Conservation (phyloP, 1,139 yeast species). For the Geotrichum histeridarum region DNA sequence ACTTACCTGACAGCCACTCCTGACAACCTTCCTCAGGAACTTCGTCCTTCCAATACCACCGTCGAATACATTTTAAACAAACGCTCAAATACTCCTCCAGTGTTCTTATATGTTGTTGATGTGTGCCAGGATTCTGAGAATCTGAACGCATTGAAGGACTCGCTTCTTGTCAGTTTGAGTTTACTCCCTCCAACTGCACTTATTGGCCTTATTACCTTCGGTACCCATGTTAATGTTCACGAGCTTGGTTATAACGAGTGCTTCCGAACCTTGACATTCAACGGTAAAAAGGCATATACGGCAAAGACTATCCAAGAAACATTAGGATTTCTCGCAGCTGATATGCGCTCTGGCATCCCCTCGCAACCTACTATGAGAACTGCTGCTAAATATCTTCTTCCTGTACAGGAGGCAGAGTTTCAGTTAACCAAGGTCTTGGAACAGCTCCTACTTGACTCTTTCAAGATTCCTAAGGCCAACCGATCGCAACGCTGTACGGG, state of each 20-base stretch:
- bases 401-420: slow-evolving; percentile 49
- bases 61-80: slow-evolving; percentile 57
- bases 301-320: slow-evolving; percentile 48
- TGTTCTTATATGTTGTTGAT: slow-evolving; percentile 64
- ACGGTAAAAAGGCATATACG: slow-evolving; percentile 56
- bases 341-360: slow-evolving; percentile 30
- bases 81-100: slow-evolving; percentile 38
- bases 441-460: slow-evolving; percentile 49
- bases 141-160: slow-evolving; percentile 54
- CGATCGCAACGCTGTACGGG: slow-evolving; percentile 63
- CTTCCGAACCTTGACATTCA: slow-evolving; percentile 44
- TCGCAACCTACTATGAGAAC: slow-evolving; percentile 19
- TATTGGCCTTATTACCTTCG: slow-evolving; percentile 52
- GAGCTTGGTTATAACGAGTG: slow-evolving; percentile 45
- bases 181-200: slow-evolving; percentile 52
- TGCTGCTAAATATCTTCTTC: slow-evolving; percentile 32
- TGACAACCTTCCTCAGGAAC: slow-evolving; percentile 32
- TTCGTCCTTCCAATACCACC: slow-evolving; percentile 45
- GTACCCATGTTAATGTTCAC: slow-evolving; percentile 60
- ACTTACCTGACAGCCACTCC: slow-evolving; percentile 26
- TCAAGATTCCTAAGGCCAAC: slow-evolving; percentile 44
- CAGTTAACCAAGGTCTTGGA: slow-evolving; percentile 52
- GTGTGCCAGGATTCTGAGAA: slow-evolving; percentile 50
- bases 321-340: slow-evolving; percentile 50
- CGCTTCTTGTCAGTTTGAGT: slow-evolving; percentile 49